Evolutionary conservation across 2,329 filamentous ascomycete genomes (phyloP), one percentile per base, ranked within the genome.

Genomic region (Salinomyces thailandicus): DNA sequence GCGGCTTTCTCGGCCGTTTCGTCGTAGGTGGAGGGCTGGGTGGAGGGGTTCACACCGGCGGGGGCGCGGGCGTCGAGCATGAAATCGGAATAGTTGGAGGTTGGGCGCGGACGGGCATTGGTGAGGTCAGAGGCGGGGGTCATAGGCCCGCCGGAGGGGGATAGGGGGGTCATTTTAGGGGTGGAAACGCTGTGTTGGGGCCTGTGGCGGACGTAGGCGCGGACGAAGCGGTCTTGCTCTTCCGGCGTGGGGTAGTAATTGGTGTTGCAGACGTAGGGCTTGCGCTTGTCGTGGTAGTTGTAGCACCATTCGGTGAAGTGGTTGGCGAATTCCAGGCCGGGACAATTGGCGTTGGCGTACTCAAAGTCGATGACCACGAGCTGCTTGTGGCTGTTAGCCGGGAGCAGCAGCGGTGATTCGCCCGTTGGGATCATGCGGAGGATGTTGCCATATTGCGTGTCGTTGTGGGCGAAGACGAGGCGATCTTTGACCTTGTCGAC

Each of bases 241-340:
- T 87, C 82, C 0, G 70, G 62, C 0, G 70, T 85, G 0, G 91
- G 91, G 60, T 94, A 98, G 36, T 65, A 61, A 36, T 66, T 63
- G 4, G 73, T 73, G 51, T 80, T 77, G 68, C 84, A 89, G 17
- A 69, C 74, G 41, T 59, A 59, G 0, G 85, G 67, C 19, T 62
- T 63, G 18, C 67, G 64, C 3, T 75, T 61, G 55, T 91, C 79
- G 57, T 95, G 87, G 62, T 98, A 98, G 62, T 98, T 89, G 69
- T 96, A 96, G 50, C 85, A 83, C 91, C 91, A 98, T 62, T 98
- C 91, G 1, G 85, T 77, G 62, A 98, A 98, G 62, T 98, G 91
- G 59, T 98, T 98, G 39, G 86, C 91, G 57, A 98, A 96, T 60
- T 98, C 91, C 12, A 85, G 69, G 1, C 86, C 91, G 0, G 77